Percentiles rank a stretch among this genome's conserved stretches.
These are phyloP conservation scores for Hericium coralloides DNA, from an alignment of 768 basidiomycete species.

Conservation along the genomic window DNA sequence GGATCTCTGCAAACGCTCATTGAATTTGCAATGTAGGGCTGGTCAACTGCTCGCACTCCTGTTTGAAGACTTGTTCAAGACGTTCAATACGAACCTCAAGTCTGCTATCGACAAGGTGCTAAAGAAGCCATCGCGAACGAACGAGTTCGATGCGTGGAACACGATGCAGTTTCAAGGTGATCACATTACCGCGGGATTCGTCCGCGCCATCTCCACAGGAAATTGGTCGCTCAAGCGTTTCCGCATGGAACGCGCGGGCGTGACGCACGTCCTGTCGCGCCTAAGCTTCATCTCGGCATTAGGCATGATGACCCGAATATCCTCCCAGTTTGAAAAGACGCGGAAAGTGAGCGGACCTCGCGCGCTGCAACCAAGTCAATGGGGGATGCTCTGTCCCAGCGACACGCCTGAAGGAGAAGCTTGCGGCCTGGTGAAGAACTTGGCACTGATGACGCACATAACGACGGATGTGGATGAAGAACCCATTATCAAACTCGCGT, in stretches of 20 bases:
- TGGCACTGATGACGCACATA: slow-evolving; percentile 99
- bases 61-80: slow-evolving; percentile 98
- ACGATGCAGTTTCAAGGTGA: slow-evolving; percentile 96
- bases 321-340: slow-evolving; percentile 98
- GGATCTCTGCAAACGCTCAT: neutral
- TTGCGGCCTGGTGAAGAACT: slow-evolving; percentile 95
- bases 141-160: slow-evolving; percentile 89
- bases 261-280: slow-evolving; percentile 94
- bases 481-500: slow-evolving; percentile 81
- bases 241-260: slow-evolving; percentile 98
- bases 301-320: slow-evolving; percentile 99
- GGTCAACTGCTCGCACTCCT: slow-evolving; percentile 92
- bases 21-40: slow-evolving; percentile 42
- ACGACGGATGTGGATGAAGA: slow-evolving; percentile 98
- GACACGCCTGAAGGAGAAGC: slow-evolving; percentile 99
- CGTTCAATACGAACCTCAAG: slow-evolving; percentile 94
- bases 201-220: slow-evolving; percentile 95
- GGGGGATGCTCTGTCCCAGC: slow-evolving; percentile 97
- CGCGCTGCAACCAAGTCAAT: slow-evolving; percentile 95
- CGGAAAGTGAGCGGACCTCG: slow-evolving; percentile 97
- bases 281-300: slow-evolving; percentile 94
- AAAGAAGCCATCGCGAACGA: slow-evolving; percentile 90
- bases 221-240: slow-evolving; percentile 99
- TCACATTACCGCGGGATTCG: slow-evolving; percentile 90
- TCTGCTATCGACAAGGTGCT: slow-evolving; percentile 93